Evolutionary conservation across 2,329 filamentous ascomycete species (phyloP).

Genomic region (Aspergillus aculeatinus): DNA sequence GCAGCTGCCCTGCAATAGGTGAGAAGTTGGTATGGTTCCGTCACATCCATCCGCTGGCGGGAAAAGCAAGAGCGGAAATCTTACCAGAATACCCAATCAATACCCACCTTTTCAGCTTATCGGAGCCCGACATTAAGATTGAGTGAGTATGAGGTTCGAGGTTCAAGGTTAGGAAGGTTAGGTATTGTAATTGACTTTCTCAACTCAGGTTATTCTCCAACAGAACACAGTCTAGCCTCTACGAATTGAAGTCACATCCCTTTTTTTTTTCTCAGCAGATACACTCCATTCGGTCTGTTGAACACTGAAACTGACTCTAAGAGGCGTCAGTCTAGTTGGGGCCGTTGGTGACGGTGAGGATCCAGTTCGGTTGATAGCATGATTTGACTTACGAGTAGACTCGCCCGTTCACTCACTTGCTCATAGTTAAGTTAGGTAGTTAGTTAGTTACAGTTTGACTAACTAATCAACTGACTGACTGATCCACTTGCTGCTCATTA

Average conservation of each 20-base stretch:
- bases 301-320: background rate
- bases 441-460: no score
- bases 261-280: background rate
- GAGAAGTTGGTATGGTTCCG: constrained; percentile 1
- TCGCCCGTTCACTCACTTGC: background rate
- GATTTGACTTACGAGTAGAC: background rate
- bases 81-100: background rate
- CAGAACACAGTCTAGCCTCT: background rate
- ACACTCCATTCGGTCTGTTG: background rate
- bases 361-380: background rate
- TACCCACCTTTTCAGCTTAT: background rate
- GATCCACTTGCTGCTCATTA: background rate
- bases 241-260: background rate
- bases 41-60: background rate
- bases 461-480: background rate
- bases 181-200: background rate
- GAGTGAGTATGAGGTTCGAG: no score
- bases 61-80: constrained; percentile 5
- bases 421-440: no score
- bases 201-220: background rate
- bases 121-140: background rate
- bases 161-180: background rate
- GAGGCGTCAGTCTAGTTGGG: background rate
- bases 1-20: background rate
- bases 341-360: background rate